Percentiles rank a stretch among this genome's conserved stretches.
These are phyloP conservation scores for Saccharomycopsis sp. DNA, from an alignment of 805 yeast genomes.

Conservation along the genomic window DNA sequence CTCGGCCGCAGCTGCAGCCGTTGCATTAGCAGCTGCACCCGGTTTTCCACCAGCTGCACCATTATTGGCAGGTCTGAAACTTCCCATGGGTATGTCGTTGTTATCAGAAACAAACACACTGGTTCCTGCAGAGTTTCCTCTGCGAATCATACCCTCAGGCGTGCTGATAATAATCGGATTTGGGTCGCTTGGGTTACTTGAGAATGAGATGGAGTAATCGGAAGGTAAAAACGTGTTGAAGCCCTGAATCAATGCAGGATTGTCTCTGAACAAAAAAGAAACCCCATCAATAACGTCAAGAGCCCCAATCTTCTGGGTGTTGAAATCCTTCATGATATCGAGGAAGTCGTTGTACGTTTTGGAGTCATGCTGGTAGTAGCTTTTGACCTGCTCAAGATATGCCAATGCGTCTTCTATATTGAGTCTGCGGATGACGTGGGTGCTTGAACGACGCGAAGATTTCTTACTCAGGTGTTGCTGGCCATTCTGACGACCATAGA, in stretches of 20 bases:
- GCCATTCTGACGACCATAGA: neutral
- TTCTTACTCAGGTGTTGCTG: neutral
- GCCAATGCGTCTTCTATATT: conserved; percentile 95
- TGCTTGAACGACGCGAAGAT: neutral
- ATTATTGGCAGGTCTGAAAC: conserved; percentile 9
- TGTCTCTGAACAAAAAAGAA: conserved; percentile 83
- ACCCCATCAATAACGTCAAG: conserved; percentile 98
- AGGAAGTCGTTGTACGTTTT: conserved; percentile 93
- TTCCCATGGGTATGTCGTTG: neutral
- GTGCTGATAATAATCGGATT: conserved; percentile 92
- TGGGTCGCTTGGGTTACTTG: conserved; percentile 81
- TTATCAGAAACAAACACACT: neutral
- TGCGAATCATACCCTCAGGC: conserved; percentile 74
- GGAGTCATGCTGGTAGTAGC: conserved; percentile 85
- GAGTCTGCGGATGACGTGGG: conserved; percentile 42
- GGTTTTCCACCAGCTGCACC: conserved; percentile 1
- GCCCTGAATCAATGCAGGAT: conserved; percentile 90
- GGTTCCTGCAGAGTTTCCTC: conserved; percentile 3
- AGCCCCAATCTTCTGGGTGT: conserved; percentile 91
- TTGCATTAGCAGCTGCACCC: conserved; percentile 3
- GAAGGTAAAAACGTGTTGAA: conserved; percentile 97
- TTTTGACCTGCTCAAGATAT: conserved; percentile 91
- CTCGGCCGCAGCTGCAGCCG: conserved; percentile 21
- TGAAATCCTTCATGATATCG: conserved; percentile 98
- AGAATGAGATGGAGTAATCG: conserved; percentile 90